Percentiles rank a stretch among this genome's conserved stretches.
Conservation (phyloP, 495 filamentous ascomycete species). For the Penicillium pancosmium region DNA sequence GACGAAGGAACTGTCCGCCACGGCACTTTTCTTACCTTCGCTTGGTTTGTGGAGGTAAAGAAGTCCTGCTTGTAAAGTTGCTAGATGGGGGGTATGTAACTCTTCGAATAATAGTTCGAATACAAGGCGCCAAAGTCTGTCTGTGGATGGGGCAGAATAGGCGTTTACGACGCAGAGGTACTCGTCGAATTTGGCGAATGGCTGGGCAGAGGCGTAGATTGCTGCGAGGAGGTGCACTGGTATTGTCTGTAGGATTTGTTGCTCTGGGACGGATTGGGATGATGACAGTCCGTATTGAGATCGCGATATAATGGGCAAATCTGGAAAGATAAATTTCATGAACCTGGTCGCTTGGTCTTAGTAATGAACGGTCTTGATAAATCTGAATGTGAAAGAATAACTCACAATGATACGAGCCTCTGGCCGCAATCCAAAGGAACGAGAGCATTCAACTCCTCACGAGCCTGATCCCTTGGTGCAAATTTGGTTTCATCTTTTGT, state of each 20-base stretch:
- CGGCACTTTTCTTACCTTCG: conserved; percentile 14
- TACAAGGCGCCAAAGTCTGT: conserved; percentile 18
- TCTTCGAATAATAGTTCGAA: conserved; percentile 19
- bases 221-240: conserved; percentile 24
- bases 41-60: conserved; percentile 21
- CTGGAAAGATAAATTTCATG: conserved; percentile 19
- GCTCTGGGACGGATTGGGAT: neutral
- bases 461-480: neutral
- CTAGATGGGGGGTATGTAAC: conserved; percentile 24
- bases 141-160: conserved; percentile 7
- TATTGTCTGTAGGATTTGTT: conserved; percentile 9
- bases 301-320: conserved; percentile 18
- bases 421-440: conserved; percentile 14
- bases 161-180: conserved; percentile 15
- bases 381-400: neutral
- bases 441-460: conserved; percentile 13
- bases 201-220: conserved; percentile 24
- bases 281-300: conserved; percentile 9
- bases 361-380: neutral
- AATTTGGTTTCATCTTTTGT: conserved; percentile 15
- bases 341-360: conserved; percentile 9
- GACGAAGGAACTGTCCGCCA: conserved; percentile 23
- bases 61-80: conserved; percentile 21
- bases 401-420: conserved; percentile 16
- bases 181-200: conserved; percentile 24